phyloP scores from a whole-genome alignment of 495 filamentous ascomycete species.

The Wilcoxina mikolae region DNA sequence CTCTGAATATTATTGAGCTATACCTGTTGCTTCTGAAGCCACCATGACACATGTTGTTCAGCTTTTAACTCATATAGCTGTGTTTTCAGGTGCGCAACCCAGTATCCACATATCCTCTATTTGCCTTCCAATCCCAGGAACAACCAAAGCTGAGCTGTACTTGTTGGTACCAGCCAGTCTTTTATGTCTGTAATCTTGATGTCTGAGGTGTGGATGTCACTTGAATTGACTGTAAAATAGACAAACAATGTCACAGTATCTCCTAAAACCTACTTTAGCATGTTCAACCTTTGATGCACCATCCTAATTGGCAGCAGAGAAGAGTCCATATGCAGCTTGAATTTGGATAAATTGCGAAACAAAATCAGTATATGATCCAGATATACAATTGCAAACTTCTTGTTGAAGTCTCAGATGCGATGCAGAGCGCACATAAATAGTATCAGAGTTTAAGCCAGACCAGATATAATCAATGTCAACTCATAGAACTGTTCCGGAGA shows the following conservation, averaged over 20 bases:
- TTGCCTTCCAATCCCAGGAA: slow-evolving; percentile 1
- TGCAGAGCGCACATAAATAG: not conserved
- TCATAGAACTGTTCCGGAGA: not conserved
- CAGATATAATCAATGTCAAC: not conserved
- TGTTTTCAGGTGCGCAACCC: not conserved
- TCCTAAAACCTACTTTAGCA: slow-evolving; percentile 30
- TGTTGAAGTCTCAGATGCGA: not conserved
- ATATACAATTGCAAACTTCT: slow-evolving; percentile 10
- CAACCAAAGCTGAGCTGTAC: not conserved
- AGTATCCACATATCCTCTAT: not conserved
- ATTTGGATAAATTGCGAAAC: slow-evolving; percentile 13
- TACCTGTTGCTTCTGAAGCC: not conserved
- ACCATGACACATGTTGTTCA: not conserved
- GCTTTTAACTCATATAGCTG: not conserved
- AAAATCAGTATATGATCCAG: slow-evolving; percentile 29
- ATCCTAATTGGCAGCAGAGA: slow-evolving; percentile 7
- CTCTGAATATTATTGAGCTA: not conserved
- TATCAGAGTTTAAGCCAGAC: not conserved
- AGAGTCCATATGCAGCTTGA: too few species aligned
- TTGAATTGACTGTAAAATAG: slow-evolving; percentile 19
- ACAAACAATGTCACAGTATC: slow-evolving; percentile 26
- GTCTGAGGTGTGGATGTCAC: not conserved
- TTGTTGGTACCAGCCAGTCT: not conserved
- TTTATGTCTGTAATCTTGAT: not conserved
- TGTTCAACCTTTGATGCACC: slow-evolving; percentile 16